These are phyloP conservation scores for Ganoderma lingzhi DNA, from an alignment of 1,284 basidiomycete genomes.

Conservation along the genomic window DNA sequence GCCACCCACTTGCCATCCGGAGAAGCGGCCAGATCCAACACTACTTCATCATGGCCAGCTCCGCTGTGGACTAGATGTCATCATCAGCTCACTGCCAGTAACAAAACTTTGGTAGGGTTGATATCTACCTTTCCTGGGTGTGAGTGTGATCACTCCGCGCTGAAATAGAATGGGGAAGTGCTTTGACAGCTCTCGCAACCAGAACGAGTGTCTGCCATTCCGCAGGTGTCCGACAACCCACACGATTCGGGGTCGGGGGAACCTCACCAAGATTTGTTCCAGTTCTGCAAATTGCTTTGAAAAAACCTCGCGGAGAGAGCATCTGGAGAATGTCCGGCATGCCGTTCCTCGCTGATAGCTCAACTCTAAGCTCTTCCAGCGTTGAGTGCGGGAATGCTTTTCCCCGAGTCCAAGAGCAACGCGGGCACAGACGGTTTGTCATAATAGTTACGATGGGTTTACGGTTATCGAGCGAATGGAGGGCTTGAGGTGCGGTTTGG, in stretches of 20 bases:
- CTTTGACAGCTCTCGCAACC: not conserved
- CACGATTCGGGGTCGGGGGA: not conserved
- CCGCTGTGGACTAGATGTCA: not conserved
- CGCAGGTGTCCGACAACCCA: not conserved
- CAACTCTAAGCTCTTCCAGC: not conserved
- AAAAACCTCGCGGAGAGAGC: too few relatives aligned
- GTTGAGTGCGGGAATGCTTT: not conserved
- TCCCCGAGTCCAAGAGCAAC: too few relatives aligned
- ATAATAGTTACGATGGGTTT: too few relatives aligned
- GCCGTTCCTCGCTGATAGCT: too few relatives aligned
- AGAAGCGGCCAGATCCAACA: conserved; percentile 27
- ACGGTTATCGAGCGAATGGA: not conserved
- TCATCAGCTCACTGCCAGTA: not conserved
- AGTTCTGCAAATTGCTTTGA: not conserved
- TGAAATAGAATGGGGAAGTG: not conserved
- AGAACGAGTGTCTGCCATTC: not conserved
- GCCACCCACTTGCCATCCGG: conserved; percentile 29
- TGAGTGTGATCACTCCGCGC: not conserved
- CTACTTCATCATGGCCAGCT: conserved; percentile 13
- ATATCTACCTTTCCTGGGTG: not conserved
- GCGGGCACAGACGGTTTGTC: too few relatives aligned
- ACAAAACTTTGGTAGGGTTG: not conserved
- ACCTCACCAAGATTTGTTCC: not conserved
- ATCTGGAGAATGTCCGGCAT: too few relatives aligned
- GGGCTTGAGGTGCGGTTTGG: not conserved